Base-by-base conservation (phyloP, 148 eudicot species). In the Agrostemma githago region DNA sequence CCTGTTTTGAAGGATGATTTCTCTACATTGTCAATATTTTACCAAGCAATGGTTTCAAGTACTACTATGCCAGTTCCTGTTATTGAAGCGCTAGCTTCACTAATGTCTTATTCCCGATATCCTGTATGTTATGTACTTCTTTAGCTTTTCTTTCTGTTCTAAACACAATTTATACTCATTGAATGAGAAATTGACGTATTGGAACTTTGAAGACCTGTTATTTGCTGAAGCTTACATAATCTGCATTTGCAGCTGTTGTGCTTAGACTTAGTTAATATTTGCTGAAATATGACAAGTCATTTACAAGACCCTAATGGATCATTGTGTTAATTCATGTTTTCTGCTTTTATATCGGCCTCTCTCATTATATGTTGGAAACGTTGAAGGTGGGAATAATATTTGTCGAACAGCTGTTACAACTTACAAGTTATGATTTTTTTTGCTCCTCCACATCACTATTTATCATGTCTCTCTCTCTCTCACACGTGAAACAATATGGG, bases 21-120 rank as follows among this genome's bases (percentile, higher is more conserved):
- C 65, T 82, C 92, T 68, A 69, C 83, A 74, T 71, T 82, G 74
- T 82, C 92, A 65, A 85, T 86, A 41, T 84, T 96, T 69, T 81
- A 81, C 68, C 96, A 96, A 76, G 90, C 89, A 60, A 72, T 96
- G 74, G 66, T 92, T 76, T 92, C 97, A 79, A 78, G 86, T 42
- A 71, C 80, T 63, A 84, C 86, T 46, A 96, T 88, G 78, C 99
- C 97, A 19, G 74, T 92, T 74, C 85, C 97, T 59, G 86, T 88
- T 77, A 79, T 81, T 79, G 79, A 83, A 60, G 94, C 97, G n/a
- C 80, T 91, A 83, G 78, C 85, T 41, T 96, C 99, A n/a, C 81
- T 90, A 80, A 78, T 87, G 68, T 89, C 97, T 38, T 96, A 72
- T 85, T 85, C 76, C 68, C 96, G 88, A 20, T 73, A 78, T 80